Base-by-base conservation (phyloP, 2,329 filamentous ascomycete species). In the Fusarium oxysporum region DNA sequence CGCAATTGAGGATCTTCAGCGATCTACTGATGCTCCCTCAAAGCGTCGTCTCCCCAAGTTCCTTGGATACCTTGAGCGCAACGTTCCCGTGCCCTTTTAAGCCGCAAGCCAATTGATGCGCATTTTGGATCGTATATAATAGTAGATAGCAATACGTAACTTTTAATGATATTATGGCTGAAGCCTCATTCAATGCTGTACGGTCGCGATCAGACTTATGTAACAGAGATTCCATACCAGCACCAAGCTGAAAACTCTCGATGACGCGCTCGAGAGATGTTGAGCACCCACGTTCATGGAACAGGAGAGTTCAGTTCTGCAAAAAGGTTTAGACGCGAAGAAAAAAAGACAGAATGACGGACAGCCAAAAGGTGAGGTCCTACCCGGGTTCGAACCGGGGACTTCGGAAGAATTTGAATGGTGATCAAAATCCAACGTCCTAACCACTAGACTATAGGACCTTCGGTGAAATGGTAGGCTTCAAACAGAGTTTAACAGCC, bases 1-100 rank as follows among this genome's bases (percentile, higher is more conserved):
- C 76, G 90, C 89, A 3, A 90, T 91, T 73, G 89, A 92, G 79
- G 86, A 91, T 77, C 77, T 91, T 69, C 86, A 88, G 78, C 74
- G 81, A 30, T 81, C 76, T 6, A 81, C 81, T 9, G 78, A 82
- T 11, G 86, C 84, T 0, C 75, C 79, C 17, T 86, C 86, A 62
- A 84, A 84, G 78, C 83, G 89, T 37, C 84, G 82, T 5, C 77
- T 84, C 51, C 88, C 89, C 0, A 80, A 82, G 63, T 91, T 88
- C 88, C 80, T 83, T 6, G 87, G 85, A 5, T 89, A 89, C 70
- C 78, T 86, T 51, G 77, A 78, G 60, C 82, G 82, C 43, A 86
- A 86, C 45, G 74, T 87, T 6, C 85, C 86, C 2, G 77, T 81
- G 16, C 80, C 80, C 19, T 77, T 80, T 37, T 79, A 64, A 45